Percentiles rank a stretch among this genome's conserved stretches.
These are phyloP conservation scores for Westerdykella sp. DNA, from an alignment of 2,329 filamentous ascomycete genomes.

Conservation along the genomic window DNA sequence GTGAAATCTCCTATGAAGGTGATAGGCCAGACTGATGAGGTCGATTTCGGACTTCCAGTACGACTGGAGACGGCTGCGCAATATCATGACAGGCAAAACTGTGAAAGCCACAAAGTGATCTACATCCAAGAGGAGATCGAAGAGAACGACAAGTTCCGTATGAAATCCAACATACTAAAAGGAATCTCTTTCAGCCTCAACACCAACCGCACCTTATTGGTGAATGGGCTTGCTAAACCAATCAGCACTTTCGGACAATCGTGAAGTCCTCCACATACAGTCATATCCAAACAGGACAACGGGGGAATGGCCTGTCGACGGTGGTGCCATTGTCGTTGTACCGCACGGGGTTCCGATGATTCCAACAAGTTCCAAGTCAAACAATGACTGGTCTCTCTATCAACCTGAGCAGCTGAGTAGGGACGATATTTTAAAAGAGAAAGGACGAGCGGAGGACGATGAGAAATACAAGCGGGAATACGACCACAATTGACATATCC, in stretches of 20 bases:
- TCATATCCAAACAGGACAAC: constrained; percentile 25
- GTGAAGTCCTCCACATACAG: constrained; percentile 8
- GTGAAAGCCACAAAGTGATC: no score
- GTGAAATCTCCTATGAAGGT: no score
- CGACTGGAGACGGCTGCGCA: no score
- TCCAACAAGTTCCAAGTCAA: background rate
- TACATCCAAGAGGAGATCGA: no score
- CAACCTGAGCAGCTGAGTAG: background rate
- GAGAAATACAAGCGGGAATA: no score
- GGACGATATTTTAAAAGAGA: background rate
- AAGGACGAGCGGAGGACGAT: no score
- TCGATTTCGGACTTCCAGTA: no score
- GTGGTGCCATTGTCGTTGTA: no score
- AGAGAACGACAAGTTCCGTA: no score
- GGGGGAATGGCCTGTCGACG: constrained; percentile 2
- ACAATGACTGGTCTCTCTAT: background rate
- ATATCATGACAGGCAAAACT: no score
- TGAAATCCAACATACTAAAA: constrained; percentile 23
- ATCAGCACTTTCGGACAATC: background rate
- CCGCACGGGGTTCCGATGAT: background rate
- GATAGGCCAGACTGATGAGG: no score
- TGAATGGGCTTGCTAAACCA: constrained; percentile 26
- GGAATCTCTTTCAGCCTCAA: constrained; percentile 35
- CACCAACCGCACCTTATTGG: constrained; percentile 35
- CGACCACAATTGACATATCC: no score